Conservation (phyloP, 2,329 filamentous ascomycete genomes). For the Xylaria sp. region DNA sequence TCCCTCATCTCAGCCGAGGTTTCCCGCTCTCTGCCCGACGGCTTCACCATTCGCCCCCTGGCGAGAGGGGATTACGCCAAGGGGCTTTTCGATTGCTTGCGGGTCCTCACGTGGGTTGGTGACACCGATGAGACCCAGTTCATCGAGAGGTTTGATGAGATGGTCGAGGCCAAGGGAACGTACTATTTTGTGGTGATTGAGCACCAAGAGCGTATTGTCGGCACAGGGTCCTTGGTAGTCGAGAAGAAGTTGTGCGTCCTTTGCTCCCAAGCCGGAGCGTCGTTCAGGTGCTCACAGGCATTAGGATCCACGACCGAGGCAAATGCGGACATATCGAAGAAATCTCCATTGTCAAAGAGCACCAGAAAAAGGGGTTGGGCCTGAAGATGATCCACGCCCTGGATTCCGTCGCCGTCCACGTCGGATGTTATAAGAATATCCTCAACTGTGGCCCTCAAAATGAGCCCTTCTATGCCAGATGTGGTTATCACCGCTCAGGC, state of each 20-base stretch:
- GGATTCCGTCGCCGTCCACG: constrained; percentile 70
- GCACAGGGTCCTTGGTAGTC: constrained; percentile 74
- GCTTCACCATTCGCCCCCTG: constrained; percentile 73
- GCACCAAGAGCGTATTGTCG: constrained; percentile 66
- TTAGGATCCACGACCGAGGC: constrained; percentile 66
- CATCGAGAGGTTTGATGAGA: constrained; percentile 64
- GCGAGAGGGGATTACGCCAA: constrained; percentile 67
- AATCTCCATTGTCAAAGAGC: constrained; percentile 76
- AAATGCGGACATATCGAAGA: constrained; percentile 82
- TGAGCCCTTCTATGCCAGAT: constrained; percentile 70
- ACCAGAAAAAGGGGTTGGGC: constrained; percentile 81
- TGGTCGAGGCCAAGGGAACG: constrained; percentile 41
- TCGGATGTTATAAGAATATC: constrained; percentile 82
- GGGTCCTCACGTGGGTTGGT: constrained; percentile 76
- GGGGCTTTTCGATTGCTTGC: constrained; percentile 75
- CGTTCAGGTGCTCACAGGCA: constrained; percentile 10
- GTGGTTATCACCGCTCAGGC: constrained; percentile 35
- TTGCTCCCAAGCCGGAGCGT: background rate
- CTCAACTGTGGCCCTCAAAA: constrained; percentile 79
- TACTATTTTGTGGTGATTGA: constrained; percentile 77
- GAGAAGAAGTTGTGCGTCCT: constrained; percentile 73
- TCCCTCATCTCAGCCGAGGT: constrained; percentile 68
- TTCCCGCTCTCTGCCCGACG: constrained; percentile 61
- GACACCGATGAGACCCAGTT: constrained; percentile 60
- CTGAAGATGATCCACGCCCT: constrained; percentile 76